Conservation (phyloP, 2,329 filamentous ascomycete genomes). For the Diaporthe amygdali region DNA sequence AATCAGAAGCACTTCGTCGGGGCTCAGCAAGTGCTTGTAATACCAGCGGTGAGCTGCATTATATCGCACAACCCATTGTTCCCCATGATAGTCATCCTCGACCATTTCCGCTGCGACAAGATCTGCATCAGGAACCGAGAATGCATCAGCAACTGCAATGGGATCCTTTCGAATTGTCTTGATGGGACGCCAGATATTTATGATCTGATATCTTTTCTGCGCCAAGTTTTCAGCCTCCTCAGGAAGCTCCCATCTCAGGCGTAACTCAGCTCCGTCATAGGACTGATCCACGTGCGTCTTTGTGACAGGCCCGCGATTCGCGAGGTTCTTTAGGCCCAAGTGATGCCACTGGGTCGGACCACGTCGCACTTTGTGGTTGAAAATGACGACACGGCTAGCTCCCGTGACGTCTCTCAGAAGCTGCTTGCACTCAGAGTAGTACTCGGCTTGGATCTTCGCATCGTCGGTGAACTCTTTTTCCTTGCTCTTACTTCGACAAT, state of each 20-base stretch:
- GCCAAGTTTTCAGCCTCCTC: constrained; percentile 30
- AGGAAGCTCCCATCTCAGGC: constrained; percentile 29
- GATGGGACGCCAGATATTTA: constrained; percentile 54
- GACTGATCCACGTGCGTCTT: constrained; percentile 53
- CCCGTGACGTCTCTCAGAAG: constrained; percentile 67
- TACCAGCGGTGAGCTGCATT: constrained; percentile 46
- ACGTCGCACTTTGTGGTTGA: constrained; percentile 57
- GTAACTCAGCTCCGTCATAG: constrained; percentile 31
- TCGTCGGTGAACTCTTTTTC: constrained; percentile 62
- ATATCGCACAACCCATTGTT: constrained; percentile 11
- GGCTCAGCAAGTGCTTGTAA: constrained; percentile 55
- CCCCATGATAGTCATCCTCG: constrained; percentile 33
- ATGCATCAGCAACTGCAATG: constrained; percentile 44
- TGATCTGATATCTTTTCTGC: constrained; percentile 45
- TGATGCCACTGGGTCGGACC: constrained; percentile 65
- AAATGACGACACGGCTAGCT: constrained; percentile 12
- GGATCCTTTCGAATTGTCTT: constrained; percentile 50
- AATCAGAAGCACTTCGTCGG: constrained; percentile 61
- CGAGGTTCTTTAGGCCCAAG: constrained; percentile 65
- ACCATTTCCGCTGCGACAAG: constrained; percentile 43
- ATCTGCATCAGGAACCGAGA: constrained; percentile 43
- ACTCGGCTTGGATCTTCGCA: background rate
- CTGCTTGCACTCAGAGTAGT: background rate
- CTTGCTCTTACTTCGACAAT: constrained; percentile 53
- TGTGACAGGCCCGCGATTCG: constrained; percentile 58